Conservation (phyloP, 2,329 filamentous ascomycete genomes). For the Diaporthe sp. region DNA sequence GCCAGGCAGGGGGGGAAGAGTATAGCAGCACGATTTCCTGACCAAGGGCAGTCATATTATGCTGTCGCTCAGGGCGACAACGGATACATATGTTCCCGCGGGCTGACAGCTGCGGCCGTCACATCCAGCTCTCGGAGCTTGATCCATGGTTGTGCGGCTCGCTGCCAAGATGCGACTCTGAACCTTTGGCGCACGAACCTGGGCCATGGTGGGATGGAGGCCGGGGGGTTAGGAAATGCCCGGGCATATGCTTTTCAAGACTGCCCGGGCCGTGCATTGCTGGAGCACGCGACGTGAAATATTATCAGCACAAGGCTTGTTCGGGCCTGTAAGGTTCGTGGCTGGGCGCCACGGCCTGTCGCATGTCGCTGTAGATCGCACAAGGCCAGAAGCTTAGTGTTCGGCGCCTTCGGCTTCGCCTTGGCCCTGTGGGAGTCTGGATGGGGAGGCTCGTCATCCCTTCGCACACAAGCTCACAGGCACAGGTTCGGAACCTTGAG, state of each 20-base stretch:
- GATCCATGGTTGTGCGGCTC: conserved; percentile 25
- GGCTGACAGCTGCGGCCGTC: conserved; percentile 32
- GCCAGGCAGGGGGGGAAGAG: neutral
- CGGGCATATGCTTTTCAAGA: conserved; percentile 14
- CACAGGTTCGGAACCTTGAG: conserved; percentile 17
- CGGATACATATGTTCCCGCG: conserved; percentile 25
- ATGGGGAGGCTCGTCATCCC: neutral
- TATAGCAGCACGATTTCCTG: neutral
- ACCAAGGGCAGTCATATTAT: neutral
- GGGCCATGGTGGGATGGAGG: conserved; percentile 1
- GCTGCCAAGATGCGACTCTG: conserved; percentile 25
- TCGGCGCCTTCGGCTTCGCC: conserved; percentile 24
- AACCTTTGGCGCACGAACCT: conserved; percentile 20
- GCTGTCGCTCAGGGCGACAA: neutral
- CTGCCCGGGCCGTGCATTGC: conserved; percentile 7
- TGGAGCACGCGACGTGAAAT: neutral
- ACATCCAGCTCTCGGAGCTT: conserved; percentile 30
- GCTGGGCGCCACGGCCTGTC: conserved; percentile 21
- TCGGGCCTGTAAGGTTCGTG: neutral
- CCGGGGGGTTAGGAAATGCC: neutral
- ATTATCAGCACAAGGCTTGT: conserved; percentile 2
- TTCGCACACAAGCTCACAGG: neutral
- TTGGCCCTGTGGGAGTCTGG: neutral
- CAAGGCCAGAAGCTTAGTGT: conserved; percentile 18
- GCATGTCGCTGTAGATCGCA: conserved; percentile 28